Evolutionary conservation across 495 filamentous ascomycete species (phyloP).

Genomic region (Tirmania nivea): DNA sequence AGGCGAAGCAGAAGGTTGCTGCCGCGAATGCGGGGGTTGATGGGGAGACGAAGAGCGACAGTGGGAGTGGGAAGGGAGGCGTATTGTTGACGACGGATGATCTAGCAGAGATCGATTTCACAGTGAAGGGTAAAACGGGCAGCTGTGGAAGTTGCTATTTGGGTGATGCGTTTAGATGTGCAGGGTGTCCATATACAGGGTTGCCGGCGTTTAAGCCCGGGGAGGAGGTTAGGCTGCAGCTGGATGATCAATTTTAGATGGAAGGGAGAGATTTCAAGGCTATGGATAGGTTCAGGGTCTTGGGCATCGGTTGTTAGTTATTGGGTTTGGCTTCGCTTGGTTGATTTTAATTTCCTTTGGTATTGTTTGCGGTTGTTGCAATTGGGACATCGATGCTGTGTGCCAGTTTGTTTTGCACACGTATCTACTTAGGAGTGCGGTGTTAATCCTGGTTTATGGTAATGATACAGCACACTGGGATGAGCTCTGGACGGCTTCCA

Average conservation of each 20-base stretch:
- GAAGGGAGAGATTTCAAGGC: too few species aligned
- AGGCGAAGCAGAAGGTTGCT: constrained; percentile 29
- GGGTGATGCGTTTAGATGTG: constrained; percentile 59
- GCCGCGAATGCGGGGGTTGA: constrained; percentile 1
- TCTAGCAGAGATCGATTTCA: constrained; percentile 78
- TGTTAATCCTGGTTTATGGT: too few species aligned
- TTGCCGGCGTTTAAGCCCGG: constrained; percentile 90
- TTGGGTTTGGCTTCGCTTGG: too few species aligned
- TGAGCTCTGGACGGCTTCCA: too few species aligned
- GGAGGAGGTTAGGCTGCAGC: constrained; percentile 71
- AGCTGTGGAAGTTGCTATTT: constrained; percentile 83
- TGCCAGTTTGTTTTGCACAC: too few species aligned
- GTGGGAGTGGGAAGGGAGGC: constrained; percentile 2
- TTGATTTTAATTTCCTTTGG: too few species aligned
- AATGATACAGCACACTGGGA: too few species aligned
- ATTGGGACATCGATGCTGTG: too few species aligned
- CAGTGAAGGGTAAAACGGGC: constrained; percentile 81
- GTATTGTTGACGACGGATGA: constrained; percentile 61
- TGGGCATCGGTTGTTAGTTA: too few species aligned
- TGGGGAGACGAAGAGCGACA: not conserved
- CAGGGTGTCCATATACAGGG: constrained; percentile 78
- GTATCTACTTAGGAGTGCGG: too few species aligned
- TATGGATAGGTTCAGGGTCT: too few species aligned
- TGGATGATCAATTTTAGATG: constrained; percentile 58
- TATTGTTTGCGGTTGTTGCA: too few species aligned